These are phyloP conservation scores for Aspergillus aculeatinus DNA, from an alignment of 2,329 filamentous ascomycete genomes.

Conservation along the genomic window DNA sequence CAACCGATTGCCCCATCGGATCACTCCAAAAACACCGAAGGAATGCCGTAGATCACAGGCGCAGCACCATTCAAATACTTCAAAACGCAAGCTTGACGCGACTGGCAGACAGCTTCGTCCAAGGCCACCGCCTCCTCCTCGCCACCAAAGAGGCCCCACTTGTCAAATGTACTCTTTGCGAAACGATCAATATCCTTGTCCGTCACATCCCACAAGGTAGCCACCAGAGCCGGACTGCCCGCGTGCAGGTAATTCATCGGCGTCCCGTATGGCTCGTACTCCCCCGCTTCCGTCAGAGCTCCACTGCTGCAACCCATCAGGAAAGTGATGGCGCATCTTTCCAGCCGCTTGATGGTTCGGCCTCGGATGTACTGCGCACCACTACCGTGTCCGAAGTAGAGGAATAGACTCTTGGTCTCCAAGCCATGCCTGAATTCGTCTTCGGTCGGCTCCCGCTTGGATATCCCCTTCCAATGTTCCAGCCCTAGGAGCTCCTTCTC, in stretches of 20 bases:
- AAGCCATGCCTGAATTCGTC: conserved; percentile 71
- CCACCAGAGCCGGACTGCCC: conserved; percentile 80
- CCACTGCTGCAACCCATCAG: conserved; percentile 95
- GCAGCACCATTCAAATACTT: conserved; percentile 91
- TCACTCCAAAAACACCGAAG: conserved; percentile 67
- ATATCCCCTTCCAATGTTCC: conserved; percentile 65
- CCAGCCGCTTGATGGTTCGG: conserved; percentile 74
- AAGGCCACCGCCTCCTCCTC: conserved; percentile 54
- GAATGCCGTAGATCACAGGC: conserved; percentile 91
- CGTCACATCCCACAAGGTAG: conserved; percentile 96
- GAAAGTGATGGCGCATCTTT: conserved; percentile 76
- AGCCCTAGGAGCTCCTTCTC: conserved; percentile 59
- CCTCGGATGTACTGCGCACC: conserved; percentile 92
- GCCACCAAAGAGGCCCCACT: conserved; percentile 75
- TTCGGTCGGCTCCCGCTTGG: conserved; percentile 70
- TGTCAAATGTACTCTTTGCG: conserved; percentile 72
- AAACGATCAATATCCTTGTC: conserved; percentile 97
- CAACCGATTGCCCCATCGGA: background rate
- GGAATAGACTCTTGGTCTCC: conserved; percentile 65
- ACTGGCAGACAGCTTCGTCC: conserved; percentile 76
- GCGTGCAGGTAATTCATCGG: conserved; percentile 90
- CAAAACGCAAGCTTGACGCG: conserved; percentile 77
- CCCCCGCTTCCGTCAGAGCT: conserved; percentile 73
- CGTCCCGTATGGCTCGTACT: conserved; percentile 88
- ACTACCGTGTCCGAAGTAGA: conserved; percentile 96